Percentiles rank a stretch among this genome's conserved stretches.
Evolutionary conservation across 2,329 filamentous ascomycete genomes (phyloP).

Genomic region (Diaporthe caulivora): DNA sequence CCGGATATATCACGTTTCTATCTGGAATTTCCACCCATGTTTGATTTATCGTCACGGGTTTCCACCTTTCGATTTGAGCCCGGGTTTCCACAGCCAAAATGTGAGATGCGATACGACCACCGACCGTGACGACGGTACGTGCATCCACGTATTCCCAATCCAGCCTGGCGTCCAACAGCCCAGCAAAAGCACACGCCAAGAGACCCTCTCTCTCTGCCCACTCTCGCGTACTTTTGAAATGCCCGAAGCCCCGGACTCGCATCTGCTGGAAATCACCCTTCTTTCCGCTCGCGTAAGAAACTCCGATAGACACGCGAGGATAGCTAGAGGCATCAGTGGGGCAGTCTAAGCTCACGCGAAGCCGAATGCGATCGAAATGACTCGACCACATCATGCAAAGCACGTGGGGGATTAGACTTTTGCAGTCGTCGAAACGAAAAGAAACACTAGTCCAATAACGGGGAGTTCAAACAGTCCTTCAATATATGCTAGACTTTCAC

Average conservation of each 20-base stretch:
- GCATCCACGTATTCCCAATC: background rate
- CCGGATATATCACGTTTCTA: no score
- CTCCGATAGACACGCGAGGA: background rate
- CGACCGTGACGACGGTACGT: no score
- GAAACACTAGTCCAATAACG: conserved; percentile 23
- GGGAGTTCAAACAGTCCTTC: background rate
- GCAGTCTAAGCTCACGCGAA: background rate
- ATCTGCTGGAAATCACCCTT: background rate
- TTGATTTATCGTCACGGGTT: no score
- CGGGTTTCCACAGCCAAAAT: no score
- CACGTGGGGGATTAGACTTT: no score
- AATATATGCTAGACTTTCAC: conserved; percentile 10
- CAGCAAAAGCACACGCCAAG: background rate
- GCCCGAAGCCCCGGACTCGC: background rate
- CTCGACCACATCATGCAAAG: background rate
- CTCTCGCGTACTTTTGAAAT: background rate
- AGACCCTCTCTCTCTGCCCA: background rate
- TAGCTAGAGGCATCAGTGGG: background rate
- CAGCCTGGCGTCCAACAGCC: background rate
- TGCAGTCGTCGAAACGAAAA: background rate
- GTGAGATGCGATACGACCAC: no score
- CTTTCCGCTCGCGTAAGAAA: background rate
- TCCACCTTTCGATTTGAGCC: no score
- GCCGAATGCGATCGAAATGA: background rate
- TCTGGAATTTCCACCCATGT: no score